Conservation (phyloP, 495 filamentous ascomycete genomes). For the Penicillium bovifimosum region DNA sequence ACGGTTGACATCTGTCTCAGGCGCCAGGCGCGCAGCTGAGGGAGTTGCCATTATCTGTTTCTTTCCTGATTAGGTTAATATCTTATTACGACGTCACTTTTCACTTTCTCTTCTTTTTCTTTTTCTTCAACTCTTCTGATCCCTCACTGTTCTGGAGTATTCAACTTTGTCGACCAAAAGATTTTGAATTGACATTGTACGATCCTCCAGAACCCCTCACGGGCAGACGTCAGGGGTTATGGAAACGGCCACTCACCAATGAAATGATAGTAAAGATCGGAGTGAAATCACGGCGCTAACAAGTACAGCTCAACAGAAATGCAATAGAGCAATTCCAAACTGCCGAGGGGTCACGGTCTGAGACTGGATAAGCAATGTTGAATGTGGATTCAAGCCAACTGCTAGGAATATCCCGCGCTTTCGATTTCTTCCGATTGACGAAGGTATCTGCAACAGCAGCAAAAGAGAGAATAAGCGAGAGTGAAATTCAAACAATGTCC, state of each 20-base stretch:
- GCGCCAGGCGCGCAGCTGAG: slow-evolving; percentile 15
- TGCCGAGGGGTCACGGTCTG: not conserved
- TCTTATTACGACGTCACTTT: not conserved
- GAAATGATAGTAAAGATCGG: not conserved
- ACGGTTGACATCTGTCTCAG: slow-evolving; percentile 24
- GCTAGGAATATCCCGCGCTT: slow-evolving; percentile 1
- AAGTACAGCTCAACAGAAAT: not conserved
- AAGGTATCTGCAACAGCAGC: slow-evolving; percentile 4
- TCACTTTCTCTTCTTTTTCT: not conserved
- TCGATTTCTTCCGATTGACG: not conserved
- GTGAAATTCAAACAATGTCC: slow-evolving; percentile 14
- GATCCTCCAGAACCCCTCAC: not conserved
- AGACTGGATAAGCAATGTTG: not conserved
- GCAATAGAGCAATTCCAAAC: not conserved
- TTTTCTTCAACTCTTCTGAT: not conserved
- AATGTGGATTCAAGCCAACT: slow-evolving; percentile 1
- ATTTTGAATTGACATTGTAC: not conserved
- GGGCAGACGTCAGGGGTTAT: not conserved
- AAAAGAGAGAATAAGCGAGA: slow-evolving; percentile 7
- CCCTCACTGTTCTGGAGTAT: not conserved
- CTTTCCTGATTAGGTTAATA: not conserved
- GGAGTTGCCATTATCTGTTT: slow-evolving; percentile 19
- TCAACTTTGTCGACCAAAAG: not conserved
- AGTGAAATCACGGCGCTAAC: not conserved
- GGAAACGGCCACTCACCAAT: not conserved